These are phyloP conservation scores for Oryza punctata DNA, from an alignment of 176 grass and related monocot genomes.

Conservation along the genomic window DNA sequence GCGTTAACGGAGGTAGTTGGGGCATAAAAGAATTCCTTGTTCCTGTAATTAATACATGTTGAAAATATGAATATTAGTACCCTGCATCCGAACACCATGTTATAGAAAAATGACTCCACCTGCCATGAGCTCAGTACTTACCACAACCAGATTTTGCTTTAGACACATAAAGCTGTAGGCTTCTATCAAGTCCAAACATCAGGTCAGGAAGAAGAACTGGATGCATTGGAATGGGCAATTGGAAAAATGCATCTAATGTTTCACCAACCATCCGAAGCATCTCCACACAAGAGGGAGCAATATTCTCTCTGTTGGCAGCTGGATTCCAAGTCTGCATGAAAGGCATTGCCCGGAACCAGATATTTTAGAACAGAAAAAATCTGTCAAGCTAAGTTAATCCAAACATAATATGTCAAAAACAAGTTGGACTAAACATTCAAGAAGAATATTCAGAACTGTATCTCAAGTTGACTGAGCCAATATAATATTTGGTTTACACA, in stretches of 20 bases:
- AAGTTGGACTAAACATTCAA: background rate
- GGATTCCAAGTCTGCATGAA: constrained; percentile 82
- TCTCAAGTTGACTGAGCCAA: background rate
- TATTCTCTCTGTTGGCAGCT: constrained; percentile 85
- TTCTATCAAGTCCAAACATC: constrained; percentile 76
- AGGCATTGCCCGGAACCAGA: constrained; percentile 20
- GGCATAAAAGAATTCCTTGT: constrained; percentile 80
- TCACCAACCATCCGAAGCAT: constrained; percentile 92
- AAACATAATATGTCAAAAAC: constrained; percentile 1
- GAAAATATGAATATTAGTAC: background rate
- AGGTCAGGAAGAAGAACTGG: constrained; percentile 85
- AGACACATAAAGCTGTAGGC: constrained; percentile 79
- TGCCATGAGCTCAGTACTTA: constrained; percentile 52
- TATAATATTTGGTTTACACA: constrained; percentile 17
- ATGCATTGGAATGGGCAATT: constrained; percentile 94
- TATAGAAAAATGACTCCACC: constrained; percentile 26
- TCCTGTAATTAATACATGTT: constrained; percentile 49
- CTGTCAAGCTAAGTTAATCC: constrained; percentile 3
- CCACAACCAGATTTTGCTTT: constrained; percentile 95
- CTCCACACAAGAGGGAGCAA: constrained; percentile 86
- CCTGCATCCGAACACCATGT: constrained; percentile 21
- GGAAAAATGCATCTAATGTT: constrained; percentile 91
- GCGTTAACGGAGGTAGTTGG: constrained; percentile 70
- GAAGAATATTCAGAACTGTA: background rate
- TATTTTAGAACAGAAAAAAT: constrained; percentile 14